Conservation (phyloP, 2,329 filamentous ascomycete genomes). For the Cordyceps cateniannulata region DNA sequence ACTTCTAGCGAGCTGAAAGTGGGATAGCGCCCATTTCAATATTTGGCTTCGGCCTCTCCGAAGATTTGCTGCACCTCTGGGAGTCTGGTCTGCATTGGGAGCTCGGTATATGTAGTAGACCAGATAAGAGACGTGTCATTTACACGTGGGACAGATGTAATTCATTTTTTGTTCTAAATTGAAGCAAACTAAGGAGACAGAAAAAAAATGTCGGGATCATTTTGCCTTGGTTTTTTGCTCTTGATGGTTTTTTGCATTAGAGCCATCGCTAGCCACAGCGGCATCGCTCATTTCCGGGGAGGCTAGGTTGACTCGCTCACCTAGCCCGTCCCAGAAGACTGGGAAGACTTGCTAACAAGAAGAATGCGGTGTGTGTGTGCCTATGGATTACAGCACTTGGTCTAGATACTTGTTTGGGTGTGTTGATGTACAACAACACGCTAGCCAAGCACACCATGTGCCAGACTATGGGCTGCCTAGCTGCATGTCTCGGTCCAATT, state of each 20-base stretch:
- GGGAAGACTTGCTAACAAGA: neutral
- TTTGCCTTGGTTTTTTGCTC: neutral
- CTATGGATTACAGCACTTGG: too few relatives aligned
- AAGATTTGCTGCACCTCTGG: neutral
- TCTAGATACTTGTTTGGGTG: too few relatives aligned
- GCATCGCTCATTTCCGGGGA: neutral
- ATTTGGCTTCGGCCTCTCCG: slow-evolving; percentile 1
- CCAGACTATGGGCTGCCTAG: neutral
- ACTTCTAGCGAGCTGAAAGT: neutral
- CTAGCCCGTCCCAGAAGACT: neutral
- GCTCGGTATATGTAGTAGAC: neutral
- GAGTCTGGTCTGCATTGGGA: neutral
- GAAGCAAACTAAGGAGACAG: neutral
- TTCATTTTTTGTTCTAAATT: neutral
- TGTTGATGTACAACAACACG: neutral
- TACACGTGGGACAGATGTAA: neutral
- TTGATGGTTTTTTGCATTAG: neutral
- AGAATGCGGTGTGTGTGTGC: neutral
- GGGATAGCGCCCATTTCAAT: neutral
- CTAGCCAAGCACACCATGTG: neutral
- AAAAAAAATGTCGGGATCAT: neutral
- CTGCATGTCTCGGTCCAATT: neutral
- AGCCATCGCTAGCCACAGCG: neutral
- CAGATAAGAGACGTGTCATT: neutral
- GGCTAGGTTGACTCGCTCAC: neutral